phyloP scores from a whole-genome alignment of 345 rosid genomes.

The Murraya koenigii region DNA sequence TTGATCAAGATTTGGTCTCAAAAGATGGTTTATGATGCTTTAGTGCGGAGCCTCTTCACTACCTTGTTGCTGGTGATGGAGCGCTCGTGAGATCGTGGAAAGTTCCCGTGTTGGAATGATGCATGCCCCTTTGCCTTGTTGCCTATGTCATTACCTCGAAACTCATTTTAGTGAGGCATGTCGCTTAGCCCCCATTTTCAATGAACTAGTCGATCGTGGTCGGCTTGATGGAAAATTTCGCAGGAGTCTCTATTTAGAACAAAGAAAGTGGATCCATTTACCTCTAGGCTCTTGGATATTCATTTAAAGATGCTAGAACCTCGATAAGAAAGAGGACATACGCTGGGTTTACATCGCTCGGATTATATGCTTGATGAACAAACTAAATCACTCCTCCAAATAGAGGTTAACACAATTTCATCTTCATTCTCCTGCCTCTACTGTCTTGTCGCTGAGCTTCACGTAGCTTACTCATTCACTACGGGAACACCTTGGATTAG shows the following conservation, averaged over 20 bases:
- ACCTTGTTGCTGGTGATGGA: constrained; percentile 86
- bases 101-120: constrained; percentile 83
- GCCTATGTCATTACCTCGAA: constrained; percentile 73
- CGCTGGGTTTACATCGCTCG: constrained; percentile 95
- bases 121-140: constrained; percentile 88
- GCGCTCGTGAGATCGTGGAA: constrained; percentile 78
- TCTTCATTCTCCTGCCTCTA: constrained; percentile 81
- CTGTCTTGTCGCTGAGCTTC: constrained; percentile 75
- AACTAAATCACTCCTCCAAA: constrained; percentile 86
- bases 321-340: constrained; percentile 90
- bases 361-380: constrained; percentile 97
- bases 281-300: constrained; percentile 87
- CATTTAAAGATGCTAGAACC: constrained; percentile 86
- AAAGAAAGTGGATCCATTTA: constrained; percentile 79
- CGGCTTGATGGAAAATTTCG: constrained; percentile 80
- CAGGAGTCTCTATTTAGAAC: constrained; percentile 85
- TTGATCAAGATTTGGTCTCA: constrained; percentile 61
- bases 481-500: constrained; percentile 67
- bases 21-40: constrained; percentile 78
- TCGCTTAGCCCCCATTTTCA: constrained; percentile 86
- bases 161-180: constrained; percentile 75
- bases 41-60: constrained; percentile 95
- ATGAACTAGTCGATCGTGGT: constrained; percentile 93
- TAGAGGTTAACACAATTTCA: constrained; percentile 89
- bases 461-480: constrained; percentile 66